Evolutionary conservation across 257 asterid genomes (phyloP).

Genomic region (Gynochthodes officinalis): DNA sequence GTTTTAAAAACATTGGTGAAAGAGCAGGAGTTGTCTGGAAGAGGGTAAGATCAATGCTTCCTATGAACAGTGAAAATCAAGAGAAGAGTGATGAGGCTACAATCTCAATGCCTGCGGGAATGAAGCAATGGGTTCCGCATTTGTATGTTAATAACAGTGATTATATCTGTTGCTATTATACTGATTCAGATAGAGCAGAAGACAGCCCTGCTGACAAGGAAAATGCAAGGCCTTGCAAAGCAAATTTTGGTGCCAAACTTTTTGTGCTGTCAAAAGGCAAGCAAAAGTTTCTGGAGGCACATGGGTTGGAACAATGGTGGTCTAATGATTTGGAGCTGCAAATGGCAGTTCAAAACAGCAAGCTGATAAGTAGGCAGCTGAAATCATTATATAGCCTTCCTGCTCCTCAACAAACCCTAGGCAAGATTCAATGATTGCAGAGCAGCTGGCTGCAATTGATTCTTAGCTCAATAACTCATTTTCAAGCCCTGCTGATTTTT

Average conservation of each 20-base stretch:
- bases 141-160: conserved; percentile 86
- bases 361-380: conserved; percentile 85
- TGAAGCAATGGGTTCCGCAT: conserved; percentile 83
- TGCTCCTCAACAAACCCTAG: conserved; percentile 44
- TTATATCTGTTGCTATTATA: conserved; percentile 85
- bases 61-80: conserved; percentile 36
- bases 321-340: conserved; percentile 83
- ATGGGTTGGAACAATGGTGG: conserved; percentile 99
- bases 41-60: conserved; percentile 59
- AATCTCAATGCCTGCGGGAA: conserved; percentile 35
- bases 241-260: conserved; percentile 58
- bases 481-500: neutral
- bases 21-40: conserved; percentile 75
- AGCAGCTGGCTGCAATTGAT: conserved; percentile 5
- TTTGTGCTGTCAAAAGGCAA: conserved; percentile 82
- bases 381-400: conserved; percentile 73
- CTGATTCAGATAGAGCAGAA: conserved; percentile 48
- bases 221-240: conserved; percentile 40
- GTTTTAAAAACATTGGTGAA: conserved; percentile 67
- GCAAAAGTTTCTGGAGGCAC: conserved; percentile 95
- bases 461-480: conserved; percentile 10
- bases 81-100: conserved; percentile 22
- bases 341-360: conserved; percentile 69
- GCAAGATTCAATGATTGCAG: conserved; percentile 28
- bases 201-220: conserved; percentile 48